Evolutionary conservation across 2,329 filamentous ascomycete genomes (phyloP).

Genomic region (Eutypa lata): DNA sequence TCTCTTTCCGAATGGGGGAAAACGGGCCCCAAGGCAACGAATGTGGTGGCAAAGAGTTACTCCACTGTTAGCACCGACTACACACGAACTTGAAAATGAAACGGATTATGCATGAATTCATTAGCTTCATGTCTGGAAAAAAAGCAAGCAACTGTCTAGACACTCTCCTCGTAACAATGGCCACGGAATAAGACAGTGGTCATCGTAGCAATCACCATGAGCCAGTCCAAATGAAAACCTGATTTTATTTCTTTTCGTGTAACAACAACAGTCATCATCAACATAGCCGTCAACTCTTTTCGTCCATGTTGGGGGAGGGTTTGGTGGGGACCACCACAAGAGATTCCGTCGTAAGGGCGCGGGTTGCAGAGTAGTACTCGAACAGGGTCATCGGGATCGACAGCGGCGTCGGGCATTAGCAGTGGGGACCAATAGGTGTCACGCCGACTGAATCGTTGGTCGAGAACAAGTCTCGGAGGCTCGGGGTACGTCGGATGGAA

Average conservation of each 20-base stretch:
- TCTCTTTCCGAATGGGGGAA: too few relatives aligned
- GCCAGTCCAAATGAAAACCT: conserved; percentile 32
- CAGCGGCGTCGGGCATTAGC: not conserved
- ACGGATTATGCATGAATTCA: conserved; percentile 24
- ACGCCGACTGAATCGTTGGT: conserved; percentile 14
- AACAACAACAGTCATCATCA: conserved; percentile 30
- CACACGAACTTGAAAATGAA: conserved; percentile 8
- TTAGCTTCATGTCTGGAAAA: conserved; percentile 24
- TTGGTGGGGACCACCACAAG: conserved; percentile 15
- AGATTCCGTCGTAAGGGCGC: conserved; percentile 14
- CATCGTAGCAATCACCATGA: conserved; percentile 16
- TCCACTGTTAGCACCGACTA: conserved; percentile 6
- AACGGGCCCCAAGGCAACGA: too few relatives aligned
- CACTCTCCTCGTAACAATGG: conserved; percentile 22
- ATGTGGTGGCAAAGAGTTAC: not conserved
- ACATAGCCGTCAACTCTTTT: conserved; percentile 20
- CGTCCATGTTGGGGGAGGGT: conserved; percentile 18
- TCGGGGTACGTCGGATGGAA: conserved; percentile 15
- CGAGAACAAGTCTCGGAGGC: conserved; percentile 20
- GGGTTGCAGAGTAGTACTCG: conserved; percentile 24
- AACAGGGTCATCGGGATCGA: conserved; percentile 13
- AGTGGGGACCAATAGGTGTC: conserved; percentile 6
- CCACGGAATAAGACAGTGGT: conserved; percentile 14
- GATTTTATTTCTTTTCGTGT: conserved; percentile 35
- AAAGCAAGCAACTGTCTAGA: conserved; percentile 32